Percentiles rank a stretch among this genome's conserved stretches.
Conservation (phyloP, 129 eudicot genomes). For the Flaveria brownii region DNA sequence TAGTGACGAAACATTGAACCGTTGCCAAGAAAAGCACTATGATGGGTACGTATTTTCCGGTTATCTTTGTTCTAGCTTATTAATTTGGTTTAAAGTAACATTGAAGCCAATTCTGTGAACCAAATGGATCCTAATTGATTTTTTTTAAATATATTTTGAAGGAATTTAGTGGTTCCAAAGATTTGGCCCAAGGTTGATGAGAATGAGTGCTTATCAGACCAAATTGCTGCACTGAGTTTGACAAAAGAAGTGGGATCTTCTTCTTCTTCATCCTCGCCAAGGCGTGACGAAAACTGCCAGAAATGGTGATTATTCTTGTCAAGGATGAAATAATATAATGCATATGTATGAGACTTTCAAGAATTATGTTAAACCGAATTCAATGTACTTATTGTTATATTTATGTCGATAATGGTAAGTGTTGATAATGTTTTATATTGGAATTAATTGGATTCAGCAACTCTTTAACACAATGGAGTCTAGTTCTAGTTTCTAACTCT, state of each 20-base stretch:
- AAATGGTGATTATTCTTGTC: neutral
- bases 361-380: neutral
- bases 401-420: neutral
- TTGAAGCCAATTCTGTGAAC: neutral
- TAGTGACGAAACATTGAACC: slow-evolving; percentile 6
- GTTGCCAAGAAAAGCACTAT: slow-evolving; percentile 18
- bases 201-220: neutral
- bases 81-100: neutral
- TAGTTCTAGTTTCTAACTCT: no score
- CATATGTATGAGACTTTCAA: neutral
- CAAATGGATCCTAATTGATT: neutral
- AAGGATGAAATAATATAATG: neutral
- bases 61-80: neutral
- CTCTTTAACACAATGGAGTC: no score
- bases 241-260: slow-evolving; percentile 17
- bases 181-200: slow-evolving; percentile 19
- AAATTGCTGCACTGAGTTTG: slow-evolving; percentile 23
- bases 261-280: neutral
- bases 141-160: neutral
- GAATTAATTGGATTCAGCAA: no score
- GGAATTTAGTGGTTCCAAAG: slow-evolving; percentile 31
- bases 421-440: no score
- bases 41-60: slow-evolving; percentile 8
- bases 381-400: neutral
- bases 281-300: neutral